A percentile compares a stretch with the other conserved stretches of the same genome.
phyloP scores from a whole-genome alignment of 2,329 filamentous ascomycete genomes.

The Rutstroemia sp. region DNA sequence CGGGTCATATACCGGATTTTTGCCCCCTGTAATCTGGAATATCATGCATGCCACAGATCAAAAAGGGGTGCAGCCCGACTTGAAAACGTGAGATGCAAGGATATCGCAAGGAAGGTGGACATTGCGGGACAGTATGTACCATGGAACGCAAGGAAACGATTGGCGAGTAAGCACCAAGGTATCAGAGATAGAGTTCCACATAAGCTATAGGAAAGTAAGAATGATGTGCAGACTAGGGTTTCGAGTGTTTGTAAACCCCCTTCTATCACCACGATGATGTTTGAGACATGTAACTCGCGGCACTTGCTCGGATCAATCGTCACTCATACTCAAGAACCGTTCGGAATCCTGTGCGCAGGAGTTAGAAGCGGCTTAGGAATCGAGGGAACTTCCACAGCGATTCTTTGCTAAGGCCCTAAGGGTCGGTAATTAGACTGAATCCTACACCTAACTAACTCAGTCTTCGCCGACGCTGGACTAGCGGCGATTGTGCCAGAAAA shows the following conservation, averaged over 20 bases:
- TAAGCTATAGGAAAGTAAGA: not conserved
- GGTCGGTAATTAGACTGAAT: not conserved
- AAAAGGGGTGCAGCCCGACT: not conserved
- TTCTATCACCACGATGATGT: not conserved
- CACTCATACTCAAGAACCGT: too few species aligned
- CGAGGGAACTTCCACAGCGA: not conserved
- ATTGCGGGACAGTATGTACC: not conserved
- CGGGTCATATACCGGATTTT: not conserved
- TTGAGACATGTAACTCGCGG: not conserved
- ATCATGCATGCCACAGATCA: not conserved
- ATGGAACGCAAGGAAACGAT: not conserved
- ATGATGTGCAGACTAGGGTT: not conserved
- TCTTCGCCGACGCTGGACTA: too few species aligned
- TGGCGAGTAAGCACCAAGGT: not conserved
- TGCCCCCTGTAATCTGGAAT: not conserved
- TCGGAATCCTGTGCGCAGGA: not conserved
- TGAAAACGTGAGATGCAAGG: not conserved
- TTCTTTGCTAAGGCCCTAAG: slow-evolving; percentile 1
- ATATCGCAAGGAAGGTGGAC: not conserved
- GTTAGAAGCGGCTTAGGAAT: not conserved
- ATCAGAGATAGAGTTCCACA: not conserved
- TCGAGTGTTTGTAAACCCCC: not conserved
- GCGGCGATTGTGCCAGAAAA: too few species aligned
- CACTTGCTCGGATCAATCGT: not conserved
- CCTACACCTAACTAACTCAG: not conserved